A percentile compares a stretch with the other conserved stretches of the same genome.
phyloP scores from a whole-genome alignment of 768 basidiomycete species.

The Wakefieldia striispora region DNA sequence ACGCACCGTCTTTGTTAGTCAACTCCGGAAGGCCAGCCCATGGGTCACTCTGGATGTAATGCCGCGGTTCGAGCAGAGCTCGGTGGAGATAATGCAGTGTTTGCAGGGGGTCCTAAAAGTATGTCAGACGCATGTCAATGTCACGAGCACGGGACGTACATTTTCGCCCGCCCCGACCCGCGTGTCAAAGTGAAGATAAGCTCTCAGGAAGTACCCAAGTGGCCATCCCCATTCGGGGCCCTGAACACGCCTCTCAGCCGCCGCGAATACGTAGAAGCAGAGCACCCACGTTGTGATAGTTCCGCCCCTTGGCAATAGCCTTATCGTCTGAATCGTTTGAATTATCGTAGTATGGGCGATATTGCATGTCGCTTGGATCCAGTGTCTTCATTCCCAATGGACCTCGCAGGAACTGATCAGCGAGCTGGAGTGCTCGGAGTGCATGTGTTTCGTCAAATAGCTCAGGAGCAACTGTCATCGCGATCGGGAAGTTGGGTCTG shows the following conservation, averaged over 20 bases:
- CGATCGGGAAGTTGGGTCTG: slow-evolving; percentile 89
- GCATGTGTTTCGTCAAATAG: slow-evolving; percentile 83
- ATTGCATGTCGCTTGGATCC: slow-evolving; percentile 84
- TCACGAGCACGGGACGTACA: slow-evolving; percentile 41
- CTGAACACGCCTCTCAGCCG: slow-evolving; percentile 36
- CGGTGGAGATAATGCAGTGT: slow-evolving; percentile 82
- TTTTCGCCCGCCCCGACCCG: slow-evolving; percentile 62
- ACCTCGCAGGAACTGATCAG: slow-evolving; percentile 75
- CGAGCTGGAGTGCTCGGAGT: slow-evolving; percentile 73
- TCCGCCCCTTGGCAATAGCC: slow-evolving; percentile 86
- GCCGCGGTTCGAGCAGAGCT: slow-evolving; percentile 65
- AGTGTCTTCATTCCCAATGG: slow-evolving; percentile 97
- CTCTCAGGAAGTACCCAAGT: slow-evolving; percentile 90
- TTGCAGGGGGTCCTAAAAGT: slow-evolving; percentile 56
- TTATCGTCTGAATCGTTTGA: slow-evolving; percentile 86
- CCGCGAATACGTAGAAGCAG: background rate
- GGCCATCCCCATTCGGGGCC: slow-evolving; percentile 97
- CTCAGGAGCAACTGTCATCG: slow-evolving; percentile 97
- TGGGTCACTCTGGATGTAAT: slow-evolving; percentile 72
- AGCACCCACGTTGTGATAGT: slow-evolving; percentile 80
- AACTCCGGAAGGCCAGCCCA: slow-evolving; percentile 96
- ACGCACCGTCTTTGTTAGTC: slow-evolving; percentile 80
- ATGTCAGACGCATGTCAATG: background rate
- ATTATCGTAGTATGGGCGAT: slow-evolving; percentile 91
- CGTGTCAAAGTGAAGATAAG: slow-evolving; percentile 87